These are phyloP conservation scores for Chytridium lagenaria DNA, from an alignment of 371 early-diverging fungal genomes.

Conservation along the genomic window DNA sequence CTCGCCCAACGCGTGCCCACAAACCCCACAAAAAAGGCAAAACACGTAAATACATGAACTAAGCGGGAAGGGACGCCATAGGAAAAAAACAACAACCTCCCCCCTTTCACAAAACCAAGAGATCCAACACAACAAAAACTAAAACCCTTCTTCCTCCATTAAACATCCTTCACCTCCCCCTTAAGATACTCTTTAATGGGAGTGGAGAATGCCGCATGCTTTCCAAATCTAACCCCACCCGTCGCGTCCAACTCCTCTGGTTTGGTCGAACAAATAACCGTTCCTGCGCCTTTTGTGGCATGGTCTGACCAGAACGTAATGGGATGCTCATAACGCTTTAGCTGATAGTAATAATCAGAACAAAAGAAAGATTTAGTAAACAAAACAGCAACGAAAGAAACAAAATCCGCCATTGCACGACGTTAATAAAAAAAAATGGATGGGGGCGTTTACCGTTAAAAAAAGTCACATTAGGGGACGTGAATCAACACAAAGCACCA, in stretches of 20 bases:
- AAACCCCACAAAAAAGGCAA: too few species aligned
- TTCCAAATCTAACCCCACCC: constrained; percentile 43
- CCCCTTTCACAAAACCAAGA: neutral
- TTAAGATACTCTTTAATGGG: constrained; percentile 46
- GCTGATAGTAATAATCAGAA: constrained; percentile 21
- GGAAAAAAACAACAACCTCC: too few species aligned
- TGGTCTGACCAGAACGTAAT: constrained; percentile 58
- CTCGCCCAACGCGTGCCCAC: too few species aligned
- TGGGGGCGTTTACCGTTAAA: too few species aligned
- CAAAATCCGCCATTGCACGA: neutral
- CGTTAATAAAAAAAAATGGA: too few species aligned
- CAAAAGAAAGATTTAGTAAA: neutral
- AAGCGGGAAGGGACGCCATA: too few species aligned
- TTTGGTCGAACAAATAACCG: constrained; percentile 37
- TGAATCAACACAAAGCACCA: too few species aligned
- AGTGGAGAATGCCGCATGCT: constrained; percentile 50
- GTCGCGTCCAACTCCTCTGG: constrained; percentile 15
- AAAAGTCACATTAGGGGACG: too few species aligned
- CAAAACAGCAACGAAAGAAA: neutral
- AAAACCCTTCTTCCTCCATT: neutral
- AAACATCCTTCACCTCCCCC: constrained; percentile 30
- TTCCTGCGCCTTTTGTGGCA: constrained; percentile 44
- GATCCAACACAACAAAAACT: neutral
- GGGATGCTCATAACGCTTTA: constrained; percentile 38
- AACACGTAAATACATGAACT: too few species aligned